Evolutionary conservation across 257 asterid genomes (phyloP).

Genomic region (Primulina eburnea): DNA sequence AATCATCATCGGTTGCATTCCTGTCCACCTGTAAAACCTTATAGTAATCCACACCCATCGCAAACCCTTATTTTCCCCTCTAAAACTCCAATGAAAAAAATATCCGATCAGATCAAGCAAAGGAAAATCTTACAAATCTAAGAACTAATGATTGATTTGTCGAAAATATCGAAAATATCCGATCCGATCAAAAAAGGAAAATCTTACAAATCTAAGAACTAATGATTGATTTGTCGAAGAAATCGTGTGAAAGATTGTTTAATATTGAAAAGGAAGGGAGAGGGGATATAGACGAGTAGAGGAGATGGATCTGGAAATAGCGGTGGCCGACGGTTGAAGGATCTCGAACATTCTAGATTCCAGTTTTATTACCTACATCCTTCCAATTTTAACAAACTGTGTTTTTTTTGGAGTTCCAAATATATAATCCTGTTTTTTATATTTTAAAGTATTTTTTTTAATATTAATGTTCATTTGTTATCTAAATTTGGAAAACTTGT

Average conservation of each 20-base stretch:
- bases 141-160: not conserved
- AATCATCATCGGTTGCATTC: conserved; percentile 68
- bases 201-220: not conserved
- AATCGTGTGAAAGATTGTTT: too few relatives aligned
- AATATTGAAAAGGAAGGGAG: not conserved
- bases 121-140: too few relatives aligned
- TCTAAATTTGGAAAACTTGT: too few relatives aligned
- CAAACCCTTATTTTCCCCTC: conserved; percentile 9
- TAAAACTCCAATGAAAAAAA: not conserved
- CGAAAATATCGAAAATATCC: too few relatives aligned
- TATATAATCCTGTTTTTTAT: too few relatives aligned
- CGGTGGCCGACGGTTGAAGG: not conserved
- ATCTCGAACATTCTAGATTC: not conserved
- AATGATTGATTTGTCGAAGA: too few relatives aligned
- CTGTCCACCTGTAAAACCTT: conserved; percentile 62
- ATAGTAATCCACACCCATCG: conserved; percentile 81
- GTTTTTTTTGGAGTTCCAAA: too few relatives aligned
- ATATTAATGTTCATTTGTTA: too few relatives aligned
- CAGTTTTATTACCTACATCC: not conserved
- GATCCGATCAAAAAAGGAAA: not conserved
- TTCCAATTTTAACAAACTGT: too few relatives aligned
- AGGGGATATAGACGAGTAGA: not conserved
- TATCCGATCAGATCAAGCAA: not conserved
- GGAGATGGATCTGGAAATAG: not conserved
- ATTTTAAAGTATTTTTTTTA: too few relatives aligned